These are phyloP conservation scores for sweet orange (Citrus sinensis) DNA, from an alignment of 345 rosid species.

Conservation along the genomic window DVS_A1.0 CM039162.1:23220501-23221000, in stretches of 20 bases:
- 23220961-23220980: conserved; percentile 55
- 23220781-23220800: not conserved
- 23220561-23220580: too few relatives aligned
- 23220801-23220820: not conserved
- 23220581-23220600: too few relatives aligned
- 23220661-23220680: not conserved
- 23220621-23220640: not conserved
- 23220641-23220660: not conserved
- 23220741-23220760: not conserved
- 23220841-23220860: conserved; percentile 3
- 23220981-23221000: conserved; percentile 56
- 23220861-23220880: conserved; percentile 48
- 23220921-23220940: conserved; percentile 52
- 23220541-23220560: too few relatives aligned
- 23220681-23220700: not conserved
- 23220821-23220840: not conserved
- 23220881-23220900: conserved; percentile 51
- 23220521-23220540: too few relatives aligned
- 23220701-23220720: not conserved
- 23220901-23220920: conserved; percentile 43
- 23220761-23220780: not conserved
- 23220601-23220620: not conserved
- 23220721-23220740: not conserved
- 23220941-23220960: conserved; percentile 58
- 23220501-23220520: too few relatives aligned